These are phyloP conservation scores for Paracamarosporium sp. DNA, from an alignment of 2,329 filamentous ascomycete species.

Conservation along the genomic window DNA sequence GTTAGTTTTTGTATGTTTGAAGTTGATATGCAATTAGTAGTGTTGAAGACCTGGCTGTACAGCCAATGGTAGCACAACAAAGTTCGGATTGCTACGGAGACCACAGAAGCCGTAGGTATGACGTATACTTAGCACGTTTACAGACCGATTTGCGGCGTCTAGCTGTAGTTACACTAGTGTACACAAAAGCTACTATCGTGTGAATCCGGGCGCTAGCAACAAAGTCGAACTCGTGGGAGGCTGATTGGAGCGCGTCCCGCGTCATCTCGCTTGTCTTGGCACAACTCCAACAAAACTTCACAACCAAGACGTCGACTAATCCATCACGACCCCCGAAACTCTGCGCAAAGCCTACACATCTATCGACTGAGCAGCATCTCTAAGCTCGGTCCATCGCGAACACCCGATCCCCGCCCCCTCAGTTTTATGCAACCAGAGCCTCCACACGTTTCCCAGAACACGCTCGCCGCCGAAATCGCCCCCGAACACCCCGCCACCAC, in stretches of 20 bases:
- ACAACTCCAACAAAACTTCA: slow-evolving; percentile 5
- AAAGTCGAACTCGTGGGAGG: not conserved
- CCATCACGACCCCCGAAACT: slow-evolving; percentile 18
- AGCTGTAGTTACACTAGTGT: no score
- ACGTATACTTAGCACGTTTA: no score
- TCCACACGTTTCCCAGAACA: slow-evolving; percentile 57
- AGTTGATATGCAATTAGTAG: no score
- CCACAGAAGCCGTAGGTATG: no score
- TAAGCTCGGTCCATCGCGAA: slow-evolving; percentile 63
- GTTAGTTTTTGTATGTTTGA: no score
- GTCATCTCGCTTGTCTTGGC: slow-evolving; percentile 15
- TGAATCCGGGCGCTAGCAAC: not conserved
- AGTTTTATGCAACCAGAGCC: slow-evolving; percentile 72
- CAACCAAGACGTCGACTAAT: not conserved
- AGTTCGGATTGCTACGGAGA: no score
- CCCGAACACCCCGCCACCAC: slow-evolving; percentile 41
- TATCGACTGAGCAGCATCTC: slow-evolving; percentile 45
- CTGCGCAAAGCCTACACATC: slow-evolving; percentile 23
- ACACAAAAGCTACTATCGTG: no score
- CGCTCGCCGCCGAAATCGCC: slow-evolving; percentile 47
- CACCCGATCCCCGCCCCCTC: slow-evolving; percentile 39
- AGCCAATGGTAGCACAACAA: no score
- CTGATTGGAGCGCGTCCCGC: slow-evolving; percentile 6
- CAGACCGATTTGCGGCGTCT: no score
- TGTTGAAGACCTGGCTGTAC: no score